Evolutionary conservation across 192 early-diverging fungal genomes (phyloP).

Genomic region (Coemansia sp.): DNA sequence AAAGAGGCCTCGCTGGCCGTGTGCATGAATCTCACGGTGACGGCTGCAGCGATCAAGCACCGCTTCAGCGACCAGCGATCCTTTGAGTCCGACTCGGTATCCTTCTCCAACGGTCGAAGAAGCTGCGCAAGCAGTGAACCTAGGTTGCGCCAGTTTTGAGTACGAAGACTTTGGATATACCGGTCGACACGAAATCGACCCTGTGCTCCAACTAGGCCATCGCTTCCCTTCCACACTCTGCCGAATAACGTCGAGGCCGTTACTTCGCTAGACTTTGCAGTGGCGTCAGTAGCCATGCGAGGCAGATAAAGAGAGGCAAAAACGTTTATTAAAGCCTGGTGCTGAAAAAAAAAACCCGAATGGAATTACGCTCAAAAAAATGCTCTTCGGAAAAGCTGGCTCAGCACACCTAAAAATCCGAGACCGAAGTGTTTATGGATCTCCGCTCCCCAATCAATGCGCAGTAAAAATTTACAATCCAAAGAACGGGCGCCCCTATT

Average conservation of each 20-base stretch:
- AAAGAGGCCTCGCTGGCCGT: neutral
- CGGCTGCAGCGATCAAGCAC: slow-evolving; percentile 13
- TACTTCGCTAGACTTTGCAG: neutral
- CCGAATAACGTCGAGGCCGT: slow-evolving; percentile 11
- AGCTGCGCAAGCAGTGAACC: slow-evolving; percentile 30
- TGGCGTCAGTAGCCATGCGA: neutral
- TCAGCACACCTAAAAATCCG: too few relatives aligned
- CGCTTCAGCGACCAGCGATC: slow-evolving; percentile 4
- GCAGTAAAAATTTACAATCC: too few relatives aligned
- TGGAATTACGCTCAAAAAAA: neutral
- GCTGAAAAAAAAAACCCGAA: neutral
- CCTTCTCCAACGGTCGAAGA: neutral
- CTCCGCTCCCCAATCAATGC: too few relatives aligned
- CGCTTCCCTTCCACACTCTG: slow-evolving; percentile 28
- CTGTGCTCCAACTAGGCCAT: neutral
- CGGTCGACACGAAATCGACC: slow-evolving; percentile 15
- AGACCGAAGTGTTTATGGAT: too few relatives aligned
- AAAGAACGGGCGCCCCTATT: too few relatives aligned
- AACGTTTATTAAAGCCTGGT: neutral
- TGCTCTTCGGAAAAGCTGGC: too few relatives aligned
- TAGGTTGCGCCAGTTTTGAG: slow-evolving; percentile 33
- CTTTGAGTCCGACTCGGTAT: neutral
- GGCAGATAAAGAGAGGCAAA: neutral
- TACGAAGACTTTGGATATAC: slow-evolving; percentile 4
- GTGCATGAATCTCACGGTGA: slow-evolving; percentile 27